Conservation (phyloP, 176 grass and related monocot species). For the Elaeis guineensis region DNA sequence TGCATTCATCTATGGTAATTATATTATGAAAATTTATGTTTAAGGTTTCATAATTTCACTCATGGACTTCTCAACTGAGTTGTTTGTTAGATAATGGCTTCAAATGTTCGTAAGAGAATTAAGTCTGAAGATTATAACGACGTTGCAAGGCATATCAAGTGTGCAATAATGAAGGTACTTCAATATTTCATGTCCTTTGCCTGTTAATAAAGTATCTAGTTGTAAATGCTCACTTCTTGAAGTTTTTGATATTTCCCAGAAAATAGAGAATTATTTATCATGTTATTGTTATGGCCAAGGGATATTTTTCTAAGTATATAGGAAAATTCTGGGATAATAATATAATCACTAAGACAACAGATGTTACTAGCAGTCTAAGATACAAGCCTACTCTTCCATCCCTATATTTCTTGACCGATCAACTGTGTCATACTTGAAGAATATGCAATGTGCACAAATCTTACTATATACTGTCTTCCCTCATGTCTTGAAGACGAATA, state of each 20-base stretch:
- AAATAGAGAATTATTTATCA: background rate
- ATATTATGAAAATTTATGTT: conserved; percentile 2
- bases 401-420: too few species aligned
- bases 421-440: too few species aligned
- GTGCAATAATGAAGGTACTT: conserved; percentile 19
- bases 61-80: conserved; percentile 17
- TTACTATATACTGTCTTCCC: too few species aligned
- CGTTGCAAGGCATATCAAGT: background rate
- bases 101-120: conserved; percentile 47
- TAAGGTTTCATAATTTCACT: conserved; percentile 6
- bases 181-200: background rate
- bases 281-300: too few species aligned
- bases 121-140: background rate
- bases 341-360: too few species aligned
- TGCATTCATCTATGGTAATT: conserved; percentile 4
- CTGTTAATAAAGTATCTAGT: background rate
- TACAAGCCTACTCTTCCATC: too few species aligned
- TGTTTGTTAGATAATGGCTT: conserved; percentile 61
- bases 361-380: too few species aligned
- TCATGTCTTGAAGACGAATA: too few species aligned
- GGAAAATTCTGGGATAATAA: too few species aligned
- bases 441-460: too few species aligned
- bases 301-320: too few species aligned
- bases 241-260: background rate
- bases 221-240: background rate